Percentiles rank a stretch among this genome's conserved stretches.
Evolutionary conservation across 2,329 filamentous ascomycete species (phyloP).

Genomic region (Sordariomycetes sp.): DNA sequence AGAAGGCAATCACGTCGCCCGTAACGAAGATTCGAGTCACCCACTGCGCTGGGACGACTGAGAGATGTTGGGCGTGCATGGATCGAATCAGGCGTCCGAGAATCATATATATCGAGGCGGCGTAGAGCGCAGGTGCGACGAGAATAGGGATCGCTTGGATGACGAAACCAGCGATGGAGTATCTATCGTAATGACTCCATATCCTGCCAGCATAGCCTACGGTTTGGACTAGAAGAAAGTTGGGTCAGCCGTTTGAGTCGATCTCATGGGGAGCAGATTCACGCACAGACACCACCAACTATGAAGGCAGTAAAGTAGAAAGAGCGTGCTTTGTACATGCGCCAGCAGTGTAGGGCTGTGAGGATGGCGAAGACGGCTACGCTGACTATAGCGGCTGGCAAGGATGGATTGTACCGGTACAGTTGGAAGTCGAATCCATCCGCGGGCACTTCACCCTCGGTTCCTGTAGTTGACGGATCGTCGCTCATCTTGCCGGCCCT

Average conservation of each 20-base stretch:
- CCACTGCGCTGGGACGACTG: conserved; percentile 24
- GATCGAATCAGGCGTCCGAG: conserved; percentile 32
- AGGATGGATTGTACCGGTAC: conserved; percentile 6
- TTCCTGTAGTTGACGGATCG: not conserved
- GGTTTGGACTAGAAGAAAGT: conserved; percentile 26
- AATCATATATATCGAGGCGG: conserved; percentile 42
- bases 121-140: conserved; percentile 36
- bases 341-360: conserved; percentile 32
- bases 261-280: not conserved
- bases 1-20: conserved; percentile 43
- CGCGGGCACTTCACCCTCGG: not conserved
- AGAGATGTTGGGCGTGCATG: conserved; percentile 22
- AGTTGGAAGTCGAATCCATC: conserved; percentile 4
- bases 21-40: conserved; percentile 45
- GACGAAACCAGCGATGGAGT: conserved; percentile 18
- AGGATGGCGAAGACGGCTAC: conserved; percentile 31
- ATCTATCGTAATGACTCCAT: conserved; percentile 4
- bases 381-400: conserved; percentile 33
- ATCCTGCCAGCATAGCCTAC: conserved; percentile 28
- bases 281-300: conserved; percentile 37
- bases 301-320: conserved; percentile 42
- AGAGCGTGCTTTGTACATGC: conserved; percentile 30
- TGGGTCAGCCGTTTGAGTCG: not conserved
- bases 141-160: conserved; percentile 33
- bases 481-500: not conserved